Base-by-base conservation (phyloP, 805 yeast species). In the Candida patagonica region DNA sequence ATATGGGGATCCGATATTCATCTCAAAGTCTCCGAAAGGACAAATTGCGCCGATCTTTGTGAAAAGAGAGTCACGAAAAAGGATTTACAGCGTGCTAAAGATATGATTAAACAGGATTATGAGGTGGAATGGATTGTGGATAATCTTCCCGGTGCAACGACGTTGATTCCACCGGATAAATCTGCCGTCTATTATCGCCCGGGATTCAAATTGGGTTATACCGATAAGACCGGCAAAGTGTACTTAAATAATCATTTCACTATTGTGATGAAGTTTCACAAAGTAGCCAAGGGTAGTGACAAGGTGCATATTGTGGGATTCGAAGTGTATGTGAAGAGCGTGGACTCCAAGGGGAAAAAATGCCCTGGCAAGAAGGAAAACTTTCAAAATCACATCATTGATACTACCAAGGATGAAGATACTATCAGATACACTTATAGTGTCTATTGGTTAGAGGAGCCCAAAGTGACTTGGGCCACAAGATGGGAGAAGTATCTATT, bases 281-380 rank as follows among this genome's bases (percentile, higher is more conserved):
- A 63, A 37, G 65, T 71, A 3, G 13, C 31, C 9, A 27, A 33
- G 5, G 34, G 54, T 22, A 58, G 65, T 54, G 59, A 55, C 37
- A 53, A 56, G 6, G 45, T 46, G 16, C 51, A 45, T 13, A 83
- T 86, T 50, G 94, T 86, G 15, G 96, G 95, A 0, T 82, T 87
- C 50, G 96, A 86, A 61, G 83, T 85, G 10, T 86, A 86, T 55
- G 95, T 95, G 8, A 79, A 76, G 55, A 80, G 92, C 40, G 88
- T 82, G 9, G 63, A 70, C 31, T 32, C 21, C 23, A 43, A 38
- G 63, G 76, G 70, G 57, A 71, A 60, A 56, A 68, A 60, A 37
- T 86, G 95, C 57, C 94, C 94, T 1, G 16, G 29, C 19, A 88
- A 87, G 9, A 77, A 81, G 3, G 77, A 72, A 47, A 62, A 72